These are phyloP conservation scores for Blastocystis sp. DNA, from an alignment of 352 stramenopile species.

Conservation along the genomic window DNA sequence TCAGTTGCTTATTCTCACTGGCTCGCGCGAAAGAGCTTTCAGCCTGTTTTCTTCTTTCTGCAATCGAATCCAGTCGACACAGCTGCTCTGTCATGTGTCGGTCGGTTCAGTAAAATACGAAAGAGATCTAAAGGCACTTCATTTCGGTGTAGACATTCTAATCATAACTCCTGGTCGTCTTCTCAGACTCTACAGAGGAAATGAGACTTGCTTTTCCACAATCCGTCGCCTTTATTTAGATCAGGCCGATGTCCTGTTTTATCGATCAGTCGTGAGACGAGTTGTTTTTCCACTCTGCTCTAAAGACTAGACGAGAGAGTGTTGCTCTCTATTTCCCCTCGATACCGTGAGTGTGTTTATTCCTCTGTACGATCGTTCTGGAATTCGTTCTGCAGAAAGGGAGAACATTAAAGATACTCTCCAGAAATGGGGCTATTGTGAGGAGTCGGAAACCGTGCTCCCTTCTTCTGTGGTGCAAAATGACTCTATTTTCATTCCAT, in stretches of 20 bases:
- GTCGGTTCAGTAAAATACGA: conserved; percentile 26
- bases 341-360: neutral
- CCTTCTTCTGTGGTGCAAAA: neutral
- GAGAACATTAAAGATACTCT: neutral
- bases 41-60: neutral
- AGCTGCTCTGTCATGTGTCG: neutral
- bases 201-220: conserved; percentile 18
- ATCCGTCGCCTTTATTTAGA: neutral
- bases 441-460: neutral
- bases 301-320: neutral
- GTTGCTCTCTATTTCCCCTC: neutral
- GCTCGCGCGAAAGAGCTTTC: neutral
- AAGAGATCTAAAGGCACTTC: conserved; percentile 26
- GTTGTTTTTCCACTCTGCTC: neutral
- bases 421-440: neutral
- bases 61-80: neutral
- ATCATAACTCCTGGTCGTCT: conserved; percentile 15
- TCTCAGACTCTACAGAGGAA: neutral
- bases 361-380: neutral
- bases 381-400: neutral
- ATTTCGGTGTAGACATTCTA: conserved; percentile 34
- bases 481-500: neutral
- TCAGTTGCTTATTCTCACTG: conserved; percentile 19
- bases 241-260: conserved; percentile 18
- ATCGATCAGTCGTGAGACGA: neutral